Evolutionary conservation across 208 protist genomes (phyloP), one percentile per base, ranked within the genome.

Genomic region (Trypanosoma boissoni): DNA sequence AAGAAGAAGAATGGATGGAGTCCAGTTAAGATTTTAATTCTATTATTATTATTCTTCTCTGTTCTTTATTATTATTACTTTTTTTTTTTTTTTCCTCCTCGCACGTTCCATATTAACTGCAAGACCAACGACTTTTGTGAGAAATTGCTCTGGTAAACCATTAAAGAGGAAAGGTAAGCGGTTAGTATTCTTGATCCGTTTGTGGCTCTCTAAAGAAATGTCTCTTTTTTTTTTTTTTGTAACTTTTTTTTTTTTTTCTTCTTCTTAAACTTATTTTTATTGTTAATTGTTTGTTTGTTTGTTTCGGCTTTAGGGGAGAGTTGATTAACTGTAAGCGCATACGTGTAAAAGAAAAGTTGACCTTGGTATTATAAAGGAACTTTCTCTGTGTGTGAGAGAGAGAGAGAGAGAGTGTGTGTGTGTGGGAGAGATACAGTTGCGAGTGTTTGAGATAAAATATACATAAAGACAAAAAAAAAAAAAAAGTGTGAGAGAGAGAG

Each of bases 161-260:
- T 39, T 39, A 16, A 12, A 39, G 6, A 12, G 6, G 34, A 39
- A 39, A 12, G 12, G 12, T 39, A 39, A 16, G 34, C 6, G 12
- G 8, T 39, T 39, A 16, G 34, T 12, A n/a, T 39, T 39, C 12
- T 39, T 39, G 34, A 6, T 39, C 34, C 6, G 34, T 12, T 39
- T 39, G 12, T 39, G 12, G 12, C 6, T 16, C 8, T 39, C 12
- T 16, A 16, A 39, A 39, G 12, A 12, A 6, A 12, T 39, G 34
- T 12, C 24, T 60, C 49, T 60, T 36, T 36, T 50, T 60, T 60
- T 16, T 21, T 48, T 60, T 50, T 43, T 7, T n/a, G 9, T 23
- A 2, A n/a, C 21, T n/a, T 56, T 29, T 56, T 56, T 27, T 3
- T 23, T 16, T 56, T 42, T 4, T 18, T 52, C 23, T 20, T 20